Percentiles rank a stretch among this genome's conserved stretches.
These are phyloP conservation scores for Arachis stenosperma DNA, from an alignment of 306 rosid genomes.

Conservation along the genomic window DNA sequence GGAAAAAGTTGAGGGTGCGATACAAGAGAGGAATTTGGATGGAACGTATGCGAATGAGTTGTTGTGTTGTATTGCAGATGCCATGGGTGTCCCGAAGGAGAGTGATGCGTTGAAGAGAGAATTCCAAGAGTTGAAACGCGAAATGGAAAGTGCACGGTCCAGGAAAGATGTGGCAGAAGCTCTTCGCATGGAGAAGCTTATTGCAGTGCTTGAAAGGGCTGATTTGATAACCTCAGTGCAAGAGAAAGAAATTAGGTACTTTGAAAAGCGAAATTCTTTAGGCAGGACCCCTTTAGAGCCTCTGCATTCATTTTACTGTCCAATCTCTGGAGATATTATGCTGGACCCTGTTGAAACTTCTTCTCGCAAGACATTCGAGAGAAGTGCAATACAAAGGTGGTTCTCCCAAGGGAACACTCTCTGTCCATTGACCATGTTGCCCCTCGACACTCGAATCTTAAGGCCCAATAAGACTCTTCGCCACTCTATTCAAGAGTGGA, in stretches of 20 bases:
- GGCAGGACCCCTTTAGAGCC: conserved; percentile 55
- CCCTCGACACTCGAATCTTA: conserved; percentile 53
- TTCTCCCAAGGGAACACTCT: conserved; percentile 56
- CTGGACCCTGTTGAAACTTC: conserved; percentile 81
- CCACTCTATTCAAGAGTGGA: conserved; percentile 76
- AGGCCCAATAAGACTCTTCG: conserved; percentile 66
- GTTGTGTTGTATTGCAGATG: conserved; percentile 49
- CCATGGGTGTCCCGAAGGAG: conserved; percentile 53
- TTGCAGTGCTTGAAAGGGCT: conserved; percentile 51
- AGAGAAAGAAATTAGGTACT: conserved; percentile 52
- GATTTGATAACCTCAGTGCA: conserved; percentile 46
- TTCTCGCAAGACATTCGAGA: conserved; percentile 64
- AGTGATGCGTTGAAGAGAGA: conserved; percentile 50
- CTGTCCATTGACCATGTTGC: conserved; percentile 64
- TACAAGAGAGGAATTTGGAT: conserved; percentile 43
- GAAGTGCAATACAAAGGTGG: conserved; percentile 71
- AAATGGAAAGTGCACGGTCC: conserved; percentile 45
- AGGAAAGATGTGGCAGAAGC: conserved; percentile 50
- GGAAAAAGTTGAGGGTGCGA: conserved; percentile 51
- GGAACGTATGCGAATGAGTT: conserved; percentile 39
- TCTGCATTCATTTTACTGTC: conserved; percentile 57
- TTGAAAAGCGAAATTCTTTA: conserved; percentile 52
- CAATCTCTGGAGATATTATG: conserved; percentile 61
- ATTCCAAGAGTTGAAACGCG: conserved; percentile 51
- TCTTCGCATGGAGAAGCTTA: conserved; percentile 53